Base-by-base conservation (phyloP, 306 rosid species). In the Crotalaria pallida region DNA sequence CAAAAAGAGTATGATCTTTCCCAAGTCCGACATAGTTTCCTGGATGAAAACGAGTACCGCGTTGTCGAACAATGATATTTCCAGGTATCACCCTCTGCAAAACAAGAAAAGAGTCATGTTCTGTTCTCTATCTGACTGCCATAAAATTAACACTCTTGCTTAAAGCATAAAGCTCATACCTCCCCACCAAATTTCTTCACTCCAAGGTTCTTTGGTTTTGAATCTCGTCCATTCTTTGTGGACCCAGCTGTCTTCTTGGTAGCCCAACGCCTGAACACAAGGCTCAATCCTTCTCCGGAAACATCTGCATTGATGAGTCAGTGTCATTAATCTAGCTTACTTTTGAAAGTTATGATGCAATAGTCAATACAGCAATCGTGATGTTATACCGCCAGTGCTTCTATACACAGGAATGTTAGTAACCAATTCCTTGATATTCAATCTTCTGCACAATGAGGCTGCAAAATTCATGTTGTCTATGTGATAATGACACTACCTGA, bases 171-270 rank as follows among this genome's bases (percentile, higher is more conserved):
- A 38, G 26, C 63, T 70, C 87, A 86, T 81, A 88, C 98, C 94
- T 90, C 97, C 61, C 98, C 96, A 33, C 97, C 98, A 43, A 80
- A 93, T 77, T 90, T 93, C 84, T 93, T 87, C 21, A 90, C 98
- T 58, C 98, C 98, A 48, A 93, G 96, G 83, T 86, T 79, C 86
- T 93, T 90, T 12, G 98, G 98, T 36, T 82, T 79, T 11, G 98
- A 93, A 80, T 93, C 97, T 24, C 98, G 83, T 34, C 97, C 98
- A 58, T 93, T 93, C 81, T 90, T 93, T 34, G 97, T 84, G 55
- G 98, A 90, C 49, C 97, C 98, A 6, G 90, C 97, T 12, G 85
- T 58, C 84, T 84, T 90, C 70, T 93, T 90, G 29, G 94, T 73
- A 77, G 98, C 98, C 97, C 98, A 93, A 6, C 98, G 92, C 71